Evolutionary conservation across 2,329 filamentous ascomycete species (phyloP), one percentile per base, ranked within the genome.

Genomic region (Malbranchea cinnamomea): DNA sequence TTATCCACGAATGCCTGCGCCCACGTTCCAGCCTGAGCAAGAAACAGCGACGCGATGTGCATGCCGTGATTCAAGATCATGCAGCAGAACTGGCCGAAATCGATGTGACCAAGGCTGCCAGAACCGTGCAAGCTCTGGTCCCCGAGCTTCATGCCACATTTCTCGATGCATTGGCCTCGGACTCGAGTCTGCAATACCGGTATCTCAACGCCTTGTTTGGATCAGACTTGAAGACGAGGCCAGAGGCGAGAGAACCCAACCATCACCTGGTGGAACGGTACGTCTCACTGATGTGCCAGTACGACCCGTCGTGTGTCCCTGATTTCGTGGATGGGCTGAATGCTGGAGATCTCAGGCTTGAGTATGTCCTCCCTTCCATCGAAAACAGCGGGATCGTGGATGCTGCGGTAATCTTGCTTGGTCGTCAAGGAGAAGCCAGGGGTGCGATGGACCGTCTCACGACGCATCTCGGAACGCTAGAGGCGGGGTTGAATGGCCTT

Each of bases 321-420:
- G 76, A 84, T 32, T 98, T 89, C 50, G 71, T 95, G 16, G 74
- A 78, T 21, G 50, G 71, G 2, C 64, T 92, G 2, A 79, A 83
- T 41, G 74, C 76, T 3, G 74, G 78, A 7, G 76, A 94, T 47
- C 58, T 98, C 16, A 69, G 74, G 14, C 66, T 98, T 0, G 80
- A 89, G 8, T 68, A 74, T 30, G 66, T 98, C 1, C 63, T 98
- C 5, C 84, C 85, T 3, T 75, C 76, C 0, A 83, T 98, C 65
- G 91, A 98, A 53, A 71, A 78, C 38, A 84, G 76, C 23, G 85
- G 85, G 1, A 81, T 89, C 4, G 73, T 98, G 26, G 89, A 98
- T 57, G 91, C 85, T 4, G 87, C 84, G 1, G 81, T 98, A 5
- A 73, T 93, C 2, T 64, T 98, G 6, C 78, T 98, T 67, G 82